Evolutionary conservation across 441 rosid species (phyloP).

Genomic region (Dalechampia spathulata): DNA sequence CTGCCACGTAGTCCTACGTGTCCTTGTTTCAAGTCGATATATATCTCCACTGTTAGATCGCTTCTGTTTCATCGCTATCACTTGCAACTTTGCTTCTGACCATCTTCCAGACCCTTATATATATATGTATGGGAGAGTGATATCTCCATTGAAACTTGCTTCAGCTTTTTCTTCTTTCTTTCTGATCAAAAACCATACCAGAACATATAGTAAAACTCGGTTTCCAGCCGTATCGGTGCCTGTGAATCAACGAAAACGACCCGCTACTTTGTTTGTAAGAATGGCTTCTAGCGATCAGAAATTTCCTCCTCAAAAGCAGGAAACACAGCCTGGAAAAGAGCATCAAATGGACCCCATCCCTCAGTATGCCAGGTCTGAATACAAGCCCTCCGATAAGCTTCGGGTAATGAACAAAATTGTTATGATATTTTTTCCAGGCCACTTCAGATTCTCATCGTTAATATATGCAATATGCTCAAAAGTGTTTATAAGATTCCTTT

Average conservation of each 20-base stretch:
- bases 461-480: background rate
- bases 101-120: too few species aligned
- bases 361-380: constrained; percentile 35
- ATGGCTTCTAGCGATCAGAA: constrained; percentile 45
- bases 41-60: background rate
- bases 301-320: constrained; percentile 63
- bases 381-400: constrained; percentile 66
- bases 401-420: too few species aligned
- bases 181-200: constrained; percentile 17
- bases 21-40: background rate
- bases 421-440: too few species aligned
- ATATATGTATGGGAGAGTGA: constrained; percentile 14
- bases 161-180: constrained; percentile 4
- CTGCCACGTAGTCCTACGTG: constrained; percentile 22
- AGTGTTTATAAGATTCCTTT: too few species aligned
- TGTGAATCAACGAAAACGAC: background rate
- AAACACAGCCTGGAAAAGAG: constrained; percentile 57
- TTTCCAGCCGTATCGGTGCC: constrained; percentile 11
- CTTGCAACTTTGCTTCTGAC: too few species aligned
- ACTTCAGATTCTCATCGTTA: too few species aligned
- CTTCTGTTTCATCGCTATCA: too few species aligned
- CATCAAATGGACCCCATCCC: constrained; percentile 71
- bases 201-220: constrained; percentile 1
- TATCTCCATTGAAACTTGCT: background rate
- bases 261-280: constrained; percentile 4